Evolutionary conservation across 2,329 filamentous ascomycete genomes (phyloP).

Genomic region (Venturiaceae sp.): DNA sequence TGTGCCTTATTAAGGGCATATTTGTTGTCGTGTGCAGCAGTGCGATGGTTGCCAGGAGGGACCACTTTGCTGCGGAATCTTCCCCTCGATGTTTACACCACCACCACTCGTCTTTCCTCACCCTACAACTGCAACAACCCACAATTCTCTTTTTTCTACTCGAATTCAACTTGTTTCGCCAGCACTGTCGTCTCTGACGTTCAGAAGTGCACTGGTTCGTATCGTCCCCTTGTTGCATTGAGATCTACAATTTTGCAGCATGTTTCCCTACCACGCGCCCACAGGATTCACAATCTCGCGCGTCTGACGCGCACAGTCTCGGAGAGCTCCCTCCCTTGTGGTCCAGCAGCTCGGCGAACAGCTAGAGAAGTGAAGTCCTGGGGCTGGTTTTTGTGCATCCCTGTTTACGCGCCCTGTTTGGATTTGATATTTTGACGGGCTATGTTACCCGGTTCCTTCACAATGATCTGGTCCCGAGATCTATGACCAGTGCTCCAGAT

Average conservation of each 20-base stretch:
- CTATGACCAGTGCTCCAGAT: too few species aligned
- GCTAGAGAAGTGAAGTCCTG: not conserved
- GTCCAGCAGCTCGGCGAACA: not conserved
- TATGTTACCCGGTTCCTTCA: not conserved
- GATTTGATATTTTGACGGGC: not conserved
- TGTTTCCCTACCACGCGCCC: not conserved
- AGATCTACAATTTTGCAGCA: not conserved
- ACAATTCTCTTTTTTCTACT: not conserved
- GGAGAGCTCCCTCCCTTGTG: not conserved
- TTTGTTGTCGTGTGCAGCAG: not conserved
- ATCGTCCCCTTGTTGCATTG: not conserved
- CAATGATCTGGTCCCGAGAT: not conserved
- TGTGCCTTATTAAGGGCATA: not conserved
- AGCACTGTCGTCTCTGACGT: not conserved
- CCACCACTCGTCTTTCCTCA: not conserved
- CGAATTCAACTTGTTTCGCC: not conserved
- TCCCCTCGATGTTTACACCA: not conserved
- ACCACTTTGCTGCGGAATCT: not conserved
- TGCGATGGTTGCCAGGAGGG: not conserved
- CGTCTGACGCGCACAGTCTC: not conserved
- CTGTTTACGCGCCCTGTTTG: too few species aligned
- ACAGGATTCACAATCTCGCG: not conserved
- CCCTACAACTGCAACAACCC: not conserved
- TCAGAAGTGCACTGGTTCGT: not conserved
- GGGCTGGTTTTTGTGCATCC: not conserved